Evolutionary conservation across 495 filamentous ascomycete genomes (phyloP).

Genomic region (Aspergillus wentii): DNA sequence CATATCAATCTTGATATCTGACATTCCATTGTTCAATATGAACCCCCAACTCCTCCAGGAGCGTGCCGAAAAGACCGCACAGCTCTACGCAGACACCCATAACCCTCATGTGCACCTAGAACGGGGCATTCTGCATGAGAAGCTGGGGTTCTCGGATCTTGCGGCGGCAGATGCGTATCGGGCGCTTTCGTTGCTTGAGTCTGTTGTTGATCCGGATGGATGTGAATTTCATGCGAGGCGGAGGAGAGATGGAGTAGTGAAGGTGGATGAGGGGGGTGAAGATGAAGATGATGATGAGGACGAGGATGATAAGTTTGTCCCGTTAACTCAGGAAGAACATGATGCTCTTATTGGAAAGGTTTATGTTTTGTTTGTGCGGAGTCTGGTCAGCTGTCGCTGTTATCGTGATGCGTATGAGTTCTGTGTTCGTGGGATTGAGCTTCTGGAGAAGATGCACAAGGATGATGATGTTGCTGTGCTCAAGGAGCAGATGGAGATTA

Average conservation of each 20-base stretch:
- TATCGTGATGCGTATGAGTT: slow-evolving; percentile 66
- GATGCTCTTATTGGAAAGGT: slow-evolving; percentile 32
- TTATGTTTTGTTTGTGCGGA: slow-evolving; percentile 45
- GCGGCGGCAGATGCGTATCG: slow-evolving; percentile 88
- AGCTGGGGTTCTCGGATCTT: slow-evolving; percentile 83
- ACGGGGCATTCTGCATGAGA: slow-evolving; percentile 63
- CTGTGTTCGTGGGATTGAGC: slow-evolving; percentile 38
- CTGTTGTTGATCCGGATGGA: slow-evolving; percentile 57
- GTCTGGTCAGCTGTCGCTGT: slow-evolving; percentile 63
- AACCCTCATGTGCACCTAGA: slow-evolving; percentile 72
- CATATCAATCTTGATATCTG: too few relatives aligned
- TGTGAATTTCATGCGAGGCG: slow-evolving; percentile 38
- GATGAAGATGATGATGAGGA: slow-evolving; percentile 26
- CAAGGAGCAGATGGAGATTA: slow-evolving; percentile 21
- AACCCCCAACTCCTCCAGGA: slow-evolving; percentile 16
- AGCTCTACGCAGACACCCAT: slow-evolving; percentile 57
- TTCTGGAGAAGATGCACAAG: slow-evolving; percentile 12
- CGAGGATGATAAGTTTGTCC: slow-evolving; percentile 31
- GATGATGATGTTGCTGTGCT: slow-evolving; percentile 9
- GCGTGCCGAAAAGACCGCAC: slow-evolving; percentile 19
- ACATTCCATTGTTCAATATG: not conserved
- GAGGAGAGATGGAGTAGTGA: slow-evolving; percentile 14
- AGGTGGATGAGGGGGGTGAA: slow-evolving; percentile 11
- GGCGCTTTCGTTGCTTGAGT: slow-evolving; percentile 79
- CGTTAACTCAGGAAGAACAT: slow-evolving; percentile 37